Percentiles rank a stretch among this genome's conserved stretches.
Conservation (phyloP, 139 green algal genomes). For the Diplosphaera chodatii region DNA sequence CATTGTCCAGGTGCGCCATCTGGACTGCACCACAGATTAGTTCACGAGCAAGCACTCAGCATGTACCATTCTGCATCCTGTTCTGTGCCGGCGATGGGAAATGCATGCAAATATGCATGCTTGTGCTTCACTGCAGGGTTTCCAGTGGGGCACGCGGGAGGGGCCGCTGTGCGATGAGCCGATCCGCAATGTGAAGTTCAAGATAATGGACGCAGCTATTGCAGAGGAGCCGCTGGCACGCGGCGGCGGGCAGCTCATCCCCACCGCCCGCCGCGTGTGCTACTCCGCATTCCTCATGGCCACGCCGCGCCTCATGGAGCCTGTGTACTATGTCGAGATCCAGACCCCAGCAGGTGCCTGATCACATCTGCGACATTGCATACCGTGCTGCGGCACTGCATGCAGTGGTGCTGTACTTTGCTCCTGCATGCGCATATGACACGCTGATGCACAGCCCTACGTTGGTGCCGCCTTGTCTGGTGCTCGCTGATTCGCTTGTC, state of each 20-base stretch:
- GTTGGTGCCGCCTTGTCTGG: too few relatives aligned
- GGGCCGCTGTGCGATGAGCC: slow-evolving; percentile 97
- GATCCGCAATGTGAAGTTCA: slow-evolving; percentile 96
- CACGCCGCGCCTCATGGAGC: slow-evolving; percentile 96
- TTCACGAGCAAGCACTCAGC: too few relatives aligned
- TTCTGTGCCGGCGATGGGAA: neutral
- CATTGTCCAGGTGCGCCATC: slow-evolving; percentile 72
- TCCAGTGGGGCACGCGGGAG: slow-evolving; percentile 95
- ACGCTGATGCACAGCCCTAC: too few relatives aligned
- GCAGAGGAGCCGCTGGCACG: slow-evolving; percentile 67
- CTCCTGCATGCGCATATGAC: neutral
- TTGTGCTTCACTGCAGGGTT: slow-evolving; percentile 61
- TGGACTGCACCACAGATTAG: too few relatives aligned
- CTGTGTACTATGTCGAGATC: slow-evolving; percentile 70
- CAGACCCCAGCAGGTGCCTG: slow-evolving; percentile 38
- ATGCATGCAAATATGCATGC: too few relatives aligned
- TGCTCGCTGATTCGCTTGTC: too few relatives aligned
- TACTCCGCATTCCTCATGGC: slow-evolving; percentile 97
- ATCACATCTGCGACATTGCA: too few relatives aligned
- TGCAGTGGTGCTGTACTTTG: neutral
- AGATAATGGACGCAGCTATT: slow-evolving; percentile 67
- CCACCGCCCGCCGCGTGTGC: slow-evolving; percentile 72
- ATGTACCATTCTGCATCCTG: too few relatives aligned
- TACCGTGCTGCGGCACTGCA: too few relatives aligned
- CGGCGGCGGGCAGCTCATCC: slow-evolving; percentile 88